A percentile compares a stretch with the other conserved stretches of the same genome.
Conservation (phyloP, 2,329 filamentous ascomycete species). For the Penicillium sp. region DNA sequence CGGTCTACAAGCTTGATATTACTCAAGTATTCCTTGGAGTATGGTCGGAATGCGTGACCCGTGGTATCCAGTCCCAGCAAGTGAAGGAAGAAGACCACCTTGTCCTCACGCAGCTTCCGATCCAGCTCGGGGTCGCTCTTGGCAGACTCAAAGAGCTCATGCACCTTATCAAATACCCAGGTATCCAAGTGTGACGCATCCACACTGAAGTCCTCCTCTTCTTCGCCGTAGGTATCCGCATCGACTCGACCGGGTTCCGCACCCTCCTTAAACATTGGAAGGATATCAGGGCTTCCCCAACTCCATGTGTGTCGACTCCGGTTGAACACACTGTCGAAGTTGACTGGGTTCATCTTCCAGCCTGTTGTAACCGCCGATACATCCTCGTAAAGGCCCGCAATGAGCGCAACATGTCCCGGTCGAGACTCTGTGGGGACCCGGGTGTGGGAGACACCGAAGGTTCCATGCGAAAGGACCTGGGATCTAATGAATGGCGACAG, state of each 20-base stretch:
- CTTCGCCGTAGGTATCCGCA: constrained; percentile 78
- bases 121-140: constrained; percentile 74
- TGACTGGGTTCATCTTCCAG: constrained; percentile 97
- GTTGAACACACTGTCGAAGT: constrained; percentile 99
- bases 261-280: constrained; percentile 96
- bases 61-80: constrained; percentile 88
- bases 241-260: constrained; percentile 84
- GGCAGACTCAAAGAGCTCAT: constrained; percentile 79
- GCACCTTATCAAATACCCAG: constrained; percentile 96
- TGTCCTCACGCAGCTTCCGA: constrained; percentile 73
- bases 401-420: constrained; percentile 93
- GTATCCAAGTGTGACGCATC: constrained; percentile 79
- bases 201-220: constrained; percentile 86
- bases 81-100: constrained; percentile 92
- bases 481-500: constrained; percentile 91
- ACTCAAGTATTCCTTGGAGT: constrained; percentile 90
- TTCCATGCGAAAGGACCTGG: constrained; percentile 82
- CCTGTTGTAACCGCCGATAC: constrained; percentile 96
- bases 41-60: constrained; percentile 83
- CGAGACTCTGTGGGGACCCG: constrained; percentile 95
- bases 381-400: constrained; percentile 95
- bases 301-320: constrained; percentile 96
- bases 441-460: constrained; percentile 96
- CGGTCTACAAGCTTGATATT: constrained; percentile 94
- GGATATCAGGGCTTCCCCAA: constrained; percentile 96